Conservation (phyloP, 495 filamentous ascomycete genomes). For the Astrothelium macrocarpum region DNA sequence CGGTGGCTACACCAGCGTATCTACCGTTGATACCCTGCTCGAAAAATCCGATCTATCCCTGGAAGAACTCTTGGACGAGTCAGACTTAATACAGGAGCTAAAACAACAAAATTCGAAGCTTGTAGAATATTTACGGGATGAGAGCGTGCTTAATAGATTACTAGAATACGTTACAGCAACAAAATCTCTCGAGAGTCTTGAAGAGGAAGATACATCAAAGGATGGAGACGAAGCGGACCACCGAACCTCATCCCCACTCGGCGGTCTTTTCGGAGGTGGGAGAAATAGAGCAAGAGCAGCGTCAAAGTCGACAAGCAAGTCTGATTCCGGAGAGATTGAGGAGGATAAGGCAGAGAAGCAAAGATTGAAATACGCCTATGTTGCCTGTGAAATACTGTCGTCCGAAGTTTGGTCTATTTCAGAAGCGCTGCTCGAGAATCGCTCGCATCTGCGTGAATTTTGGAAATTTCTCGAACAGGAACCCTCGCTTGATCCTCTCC, state of each 20-base stretch:
- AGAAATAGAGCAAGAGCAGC: conserved; percentile 23
- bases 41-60: conserved; percentile 90
- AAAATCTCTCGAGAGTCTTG: conserved; percentile 32
- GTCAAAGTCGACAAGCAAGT: conserved; percentile 24
- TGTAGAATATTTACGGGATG: conserved; percentile 87
- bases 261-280: conserved; percentile 19
- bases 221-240: conserved; percentile 20
- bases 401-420: conserved; percentile 95
- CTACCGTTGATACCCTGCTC: conserved; percentile 89
- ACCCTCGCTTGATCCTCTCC: conserved; percentile 75
- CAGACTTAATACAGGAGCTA: conserved; percentile 90
- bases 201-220: conserved; percentile 54
- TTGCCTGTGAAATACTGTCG: conserved; percentile 85
- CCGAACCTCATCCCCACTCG: conserved; percentile 2
- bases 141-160: conserved; percentile 74
- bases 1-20: conserved; percentile 94
- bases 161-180: conserved; percentile 87
- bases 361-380: conserved; percentile 80
- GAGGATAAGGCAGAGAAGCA: conserved; percentile 59
- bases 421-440: conserved; percentile 83
- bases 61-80: conserved; percentile 92
- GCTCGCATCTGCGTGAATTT: conserved; percentile 64
- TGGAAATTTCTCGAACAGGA: conserved; percentile 80
- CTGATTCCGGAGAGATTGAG: conserved; percentile 28
- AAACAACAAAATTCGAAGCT: conserved; percentile 98